These are phyloP conservation scores for Aegilops sharonensis DNA, from an alignment of 176 grass and related monocot genomes.

Conservation along the genomic window DNA sequence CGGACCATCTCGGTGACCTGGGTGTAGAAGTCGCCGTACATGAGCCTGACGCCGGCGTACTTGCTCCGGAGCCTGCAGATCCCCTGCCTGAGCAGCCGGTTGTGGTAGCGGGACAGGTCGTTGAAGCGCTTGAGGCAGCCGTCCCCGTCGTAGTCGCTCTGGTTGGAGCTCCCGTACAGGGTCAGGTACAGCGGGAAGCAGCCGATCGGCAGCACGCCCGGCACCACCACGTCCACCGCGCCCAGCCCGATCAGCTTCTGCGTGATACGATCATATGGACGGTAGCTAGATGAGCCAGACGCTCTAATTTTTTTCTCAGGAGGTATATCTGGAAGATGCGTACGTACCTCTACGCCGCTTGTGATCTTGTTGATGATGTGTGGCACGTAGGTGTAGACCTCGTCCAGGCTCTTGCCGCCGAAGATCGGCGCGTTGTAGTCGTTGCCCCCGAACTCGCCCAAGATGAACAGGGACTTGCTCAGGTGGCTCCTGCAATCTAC, in stretches of 20 bases:
- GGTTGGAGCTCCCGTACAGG: slow-evolving; percentile 49
- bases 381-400: slow-evolving; percentile 51
- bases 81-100: slow-evolving; percentile 43
- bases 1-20: slow-evolving; percentile 62
- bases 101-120: slow-evolving; percentile 64
- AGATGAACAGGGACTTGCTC: slow-evolving; percentile 49
- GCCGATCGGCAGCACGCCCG: slow-evolving; percentile 70
- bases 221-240: slow-evolving; percentile 69
- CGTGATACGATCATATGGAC: neutral
- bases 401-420: slow-evolving; percentile 40
- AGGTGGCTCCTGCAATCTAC: slow-evolving; percentile 65
- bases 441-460: slow-evolving; percentile 80
- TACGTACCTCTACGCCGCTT: slow-evolving; percentile 58
- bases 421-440: slow-evolving; percentile 83
- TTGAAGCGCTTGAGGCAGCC: slow-evolving; percentile 70
- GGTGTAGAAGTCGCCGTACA: slow-evolving; percentile 71
- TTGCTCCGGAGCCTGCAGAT: slow-evolving; percentile 47
- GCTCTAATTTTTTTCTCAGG: too few relatives aligned
- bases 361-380: slow-evolving; percentile 50
- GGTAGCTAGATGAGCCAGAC: too few relatives aligned
- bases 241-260: slow-evolving; percentile 64
- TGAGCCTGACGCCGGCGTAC: slow-evolving; percentile 51
- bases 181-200: slow-evolving; percentile 85
- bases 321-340: too few relatives aligned
- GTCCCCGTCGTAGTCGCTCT: slow-evolving; percentile 55